These are phyloP conservation scores for Solanum clarkiae DNA, from an alignment of 257 asterid species.

Conservation along the genomic window DNA sequence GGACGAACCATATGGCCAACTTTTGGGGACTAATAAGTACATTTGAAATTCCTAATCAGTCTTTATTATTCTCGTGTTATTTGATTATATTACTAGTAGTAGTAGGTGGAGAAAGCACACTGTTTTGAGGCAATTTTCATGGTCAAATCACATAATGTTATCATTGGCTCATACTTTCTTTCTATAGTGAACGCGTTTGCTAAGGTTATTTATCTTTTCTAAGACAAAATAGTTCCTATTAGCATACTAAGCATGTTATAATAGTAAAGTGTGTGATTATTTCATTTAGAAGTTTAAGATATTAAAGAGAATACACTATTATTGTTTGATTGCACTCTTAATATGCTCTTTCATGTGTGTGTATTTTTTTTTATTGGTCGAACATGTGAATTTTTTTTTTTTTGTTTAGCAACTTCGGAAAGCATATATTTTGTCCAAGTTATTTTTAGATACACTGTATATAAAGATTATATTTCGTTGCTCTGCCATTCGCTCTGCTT, in stretches of 20 bases:
- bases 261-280: background rate
- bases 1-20: background rate
- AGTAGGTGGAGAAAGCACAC: background rate
- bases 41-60: background rate
- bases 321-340: too few species aligned
- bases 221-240: too few species aligned
- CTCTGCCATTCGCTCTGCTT: too few species aligned
- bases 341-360: too few species aligned
- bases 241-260: background rate
- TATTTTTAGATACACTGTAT: too few species aligned
- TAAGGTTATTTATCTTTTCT: background rate
- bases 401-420: too few species aligned
- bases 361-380: too few species aligned
- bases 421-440: too few species aligned
- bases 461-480: too few species aligned
- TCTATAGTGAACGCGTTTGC: background rate
- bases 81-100: background rate
- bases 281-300: too few species aligned
- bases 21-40: background rate
- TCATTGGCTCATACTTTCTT: background rate
- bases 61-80: background rate
- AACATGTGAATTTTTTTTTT: too few species aligned
- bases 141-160: background rate
- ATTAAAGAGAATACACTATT: too few species aligned
- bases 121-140: background rate